Percentiles rank a stretch among this genome's conserved stretches.
These are phyloP conservation scores for Aspergillus nidulans DNA, from an alignment of 495 filamentous ascomycete species.

Conservation along the genomic window DNA sequence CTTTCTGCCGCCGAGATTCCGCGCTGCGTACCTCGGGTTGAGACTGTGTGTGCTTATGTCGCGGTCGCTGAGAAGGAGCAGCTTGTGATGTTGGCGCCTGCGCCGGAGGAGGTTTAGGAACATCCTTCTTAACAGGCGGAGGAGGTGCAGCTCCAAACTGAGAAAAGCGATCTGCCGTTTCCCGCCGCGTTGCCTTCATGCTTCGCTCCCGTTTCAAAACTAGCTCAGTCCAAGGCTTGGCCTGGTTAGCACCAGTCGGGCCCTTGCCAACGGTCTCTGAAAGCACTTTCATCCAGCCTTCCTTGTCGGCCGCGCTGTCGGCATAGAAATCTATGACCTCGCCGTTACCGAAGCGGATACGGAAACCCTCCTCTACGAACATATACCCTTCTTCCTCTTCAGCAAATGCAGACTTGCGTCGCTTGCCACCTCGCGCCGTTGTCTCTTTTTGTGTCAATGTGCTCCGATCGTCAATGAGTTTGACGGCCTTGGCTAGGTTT, in stretches of 20 bases:
- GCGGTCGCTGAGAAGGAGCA: constrained; percentile 24
- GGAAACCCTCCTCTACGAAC: constrained; percentile 99
- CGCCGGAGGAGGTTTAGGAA: constrained; percentile 23
- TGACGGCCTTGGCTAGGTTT: constrained; percentile 88
- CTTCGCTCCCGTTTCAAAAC: constrained; percentile 56
- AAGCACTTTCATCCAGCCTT: constrained; percentile 92
- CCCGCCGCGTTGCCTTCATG: constrained; percentile 28
- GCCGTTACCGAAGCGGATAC: constrained; percentile 94
- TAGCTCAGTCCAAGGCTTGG: constrained; percentile 74
- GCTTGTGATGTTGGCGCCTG: constrained; percentile 26
- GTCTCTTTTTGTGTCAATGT: constrained; percentile 76
- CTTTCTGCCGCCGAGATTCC: constrained; percentile 41
- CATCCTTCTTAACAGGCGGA: constrained; percentile 27
- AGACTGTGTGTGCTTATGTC: constrained; percentile 43
- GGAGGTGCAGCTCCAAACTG: constrained; percentile 13
- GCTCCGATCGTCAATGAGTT: constrained; percentile 89
- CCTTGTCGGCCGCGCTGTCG: constrained; percentile 77
- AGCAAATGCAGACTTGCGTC: constrained; percentile 90
- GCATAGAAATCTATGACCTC: constrained; percentile 99
- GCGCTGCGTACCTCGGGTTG: constrained; percentile 38
- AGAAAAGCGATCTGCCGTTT: constrained; percentile 27
- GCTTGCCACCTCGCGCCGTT: constrained; percentile 65
- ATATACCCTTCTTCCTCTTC: constrained; percentile 99
- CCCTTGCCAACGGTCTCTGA: constrained; percentile 76
- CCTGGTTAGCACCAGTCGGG: constrained; percentile 37